Percentiles rank a stretch among this genome's conserved stretches.
Conservation (phyloP, 305 asterid species). For the Ilex paraguariensis region DNA sequence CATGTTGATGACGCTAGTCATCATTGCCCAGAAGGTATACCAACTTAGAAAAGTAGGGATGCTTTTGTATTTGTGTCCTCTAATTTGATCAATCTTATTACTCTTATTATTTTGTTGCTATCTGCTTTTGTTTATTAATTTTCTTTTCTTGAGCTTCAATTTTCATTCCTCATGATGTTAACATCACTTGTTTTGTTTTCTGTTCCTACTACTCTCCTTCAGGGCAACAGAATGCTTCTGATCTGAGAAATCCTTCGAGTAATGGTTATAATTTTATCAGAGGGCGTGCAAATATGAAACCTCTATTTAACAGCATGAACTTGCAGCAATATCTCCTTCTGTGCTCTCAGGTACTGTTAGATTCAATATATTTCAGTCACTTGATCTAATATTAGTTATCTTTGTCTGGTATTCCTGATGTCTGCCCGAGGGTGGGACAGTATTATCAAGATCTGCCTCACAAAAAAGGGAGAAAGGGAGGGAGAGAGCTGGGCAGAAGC, state of each 20-base stretch:
- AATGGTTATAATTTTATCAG: constrained; percentile 50
- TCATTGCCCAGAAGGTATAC: constrained; percentile 43
- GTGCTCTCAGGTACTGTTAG: constrained; percentile 67
- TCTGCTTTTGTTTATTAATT: not conserved
- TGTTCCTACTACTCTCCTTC: constrained; percentile 16
- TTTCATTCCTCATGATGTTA: not conserved
- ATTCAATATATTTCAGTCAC: not conserved
- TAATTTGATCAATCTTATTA: not conserved
- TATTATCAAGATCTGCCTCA: not conserved
- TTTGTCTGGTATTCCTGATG: not conserved
- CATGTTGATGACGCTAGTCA: constrained; percentile 27
- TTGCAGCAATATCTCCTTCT: constrained; percentile 90
- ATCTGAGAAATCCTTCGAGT: constrained; percentile 24
- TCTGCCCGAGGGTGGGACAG: not conserved
- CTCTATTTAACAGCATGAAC: constrained; percentile 61
- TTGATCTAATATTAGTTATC: too few relatives aligned
- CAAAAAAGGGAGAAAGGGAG: too few relatives aligned
- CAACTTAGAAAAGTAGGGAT: not conserved
- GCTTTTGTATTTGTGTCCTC: too few relatives aligned
- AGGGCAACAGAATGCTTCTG: constrained; percentile 31
- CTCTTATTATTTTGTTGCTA: not conserved
- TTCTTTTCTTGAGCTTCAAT: not conserved
- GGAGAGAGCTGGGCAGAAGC: too few relatives aligned
- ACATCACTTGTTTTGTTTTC: not conserved
- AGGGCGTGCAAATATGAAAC: constrained; percentile 35